Base-by-base conservation (phyloP, 306 rosid genomes). In the Aeschynomene evenia region DNA sequence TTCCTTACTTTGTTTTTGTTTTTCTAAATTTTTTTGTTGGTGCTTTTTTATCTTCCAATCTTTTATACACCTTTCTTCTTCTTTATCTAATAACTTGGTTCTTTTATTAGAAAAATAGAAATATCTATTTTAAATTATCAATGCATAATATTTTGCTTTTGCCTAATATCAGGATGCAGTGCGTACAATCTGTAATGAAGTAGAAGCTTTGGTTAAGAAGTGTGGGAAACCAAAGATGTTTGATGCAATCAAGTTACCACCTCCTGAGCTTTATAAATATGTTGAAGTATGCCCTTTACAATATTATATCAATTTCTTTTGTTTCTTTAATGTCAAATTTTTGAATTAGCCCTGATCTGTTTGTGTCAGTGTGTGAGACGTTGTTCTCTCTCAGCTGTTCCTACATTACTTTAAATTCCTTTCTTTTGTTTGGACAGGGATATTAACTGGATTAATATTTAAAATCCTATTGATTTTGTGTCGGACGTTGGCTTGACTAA, bases 151-250 rank as follows among this genome's bases (percentile, higher is more conserved):
- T 51, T 78, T 83, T 56, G n/a, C 40, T 82, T 7, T 81, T 72
- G 75, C 66, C 57, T 61, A 65, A 55, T 68, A 33, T 76, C 83
- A 94, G 99, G 95, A 87, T 81, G 99, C 97, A 22, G 94, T 94
- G 31, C 86, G 80, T 42, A 89, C 82, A 72, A 94, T 91, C 58
- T 94, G 99, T 84, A 87, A 81, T 23, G 97, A 88, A 77, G 88
- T 94, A 63, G 92, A 85, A 66, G 84, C 87, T 77, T 80, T 94
- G 83, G 99, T 94, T 51, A 85, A 85, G 83, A 82, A 81, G 80
- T 89, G 92, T 81, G 99, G 97, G 72, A 94, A 91, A 74, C 95
- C 95, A 42, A 94, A 94, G 83, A 88, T 94, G 96, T 78, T 80
- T 57, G 99, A 94, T 70, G 96, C 96, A 63, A 81, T 94, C 85